These are phyloP conservation scores for Colletotrichum lindemuthianum DNA, from an alignment of 2,329 filamentous ascomycete species.

Conservation along the genomic window DNA sequence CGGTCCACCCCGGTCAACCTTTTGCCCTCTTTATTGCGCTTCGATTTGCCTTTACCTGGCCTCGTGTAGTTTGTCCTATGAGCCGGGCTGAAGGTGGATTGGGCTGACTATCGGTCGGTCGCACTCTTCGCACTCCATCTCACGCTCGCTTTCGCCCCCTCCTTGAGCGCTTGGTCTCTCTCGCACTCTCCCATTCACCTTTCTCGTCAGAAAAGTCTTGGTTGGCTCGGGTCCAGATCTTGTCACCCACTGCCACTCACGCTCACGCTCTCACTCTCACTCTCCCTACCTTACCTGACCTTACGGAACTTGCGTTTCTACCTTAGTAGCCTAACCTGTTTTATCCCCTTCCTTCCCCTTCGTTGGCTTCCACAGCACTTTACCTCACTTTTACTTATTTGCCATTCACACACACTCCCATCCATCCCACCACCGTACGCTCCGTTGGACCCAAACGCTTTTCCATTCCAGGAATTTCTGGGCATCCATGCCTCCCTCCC, in stretches of 20 bases:
- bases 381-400: neutral
- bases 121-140: conserved; percentile 8
- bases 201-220: neutral
- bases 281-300: conserved; percentile 18
- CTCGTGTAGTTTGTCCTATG: neutral
- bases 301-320: conserved; percentile 27
- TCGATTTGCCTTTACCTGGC: conserved; percentile 25
- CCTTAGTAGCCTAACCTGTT: conserved; percentile 11
- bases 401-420: conserved; percentile 5
- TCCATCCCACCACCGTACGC: conserved; percentile 8
- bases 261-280: too few species aligned
- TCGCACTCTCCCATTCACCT: neutral
- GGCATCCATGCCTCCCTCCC: conserved; percentile 18
- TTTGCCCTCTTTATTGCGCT: conserved; percentile 29
- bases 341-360: conserved; percentile 25
- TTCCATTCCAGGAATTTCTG: conserved; percentile 18
- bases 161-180: neutral
- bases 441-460: conserved; percentile 6
- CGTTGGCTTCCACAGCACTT: conserved; percentile 23
- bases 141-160: conserved; percentile 1
- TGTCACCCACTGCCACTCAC: conserved; percentile 7
- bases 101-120: neutral
- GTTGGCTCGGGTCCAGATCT: conserved; percentile 18
- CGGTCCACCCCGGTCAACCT: conserved; percentile 27
- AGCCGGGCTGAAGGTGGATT: conserved; percentile 16